phyloP scores from a whole-genome alignment of 2,329 filamentous ascomycete genomes.

The Epichloe sp. region DNA sequence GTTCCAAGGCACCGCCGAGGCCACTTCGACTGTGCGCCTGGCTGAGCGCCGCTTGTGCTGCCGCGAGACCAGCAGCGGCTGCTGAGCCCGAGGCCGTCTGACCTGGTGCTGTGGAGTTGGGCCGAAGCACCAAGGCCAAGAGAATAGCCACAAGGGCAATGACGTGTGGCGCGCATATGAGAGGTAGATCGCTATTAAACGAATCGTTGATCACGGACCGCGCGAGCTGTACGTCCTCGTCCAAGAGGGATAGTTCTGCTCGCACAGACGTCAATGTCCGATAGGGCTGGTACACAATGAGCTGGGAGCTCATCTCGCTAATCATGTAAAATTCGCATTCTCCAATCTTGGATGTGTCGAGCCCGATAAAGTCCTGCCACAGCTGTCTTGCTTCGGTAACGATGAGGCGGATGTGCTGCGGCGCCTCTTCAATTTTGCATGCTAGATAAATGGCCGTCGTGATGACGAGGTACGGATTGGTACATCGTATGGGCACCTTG shows the following conservation, averaged over 20 bases:
- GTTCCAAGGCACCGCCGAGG: slow-evolving; percentile 8
- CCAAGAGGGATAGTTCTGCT: slow-evolving; percentile 53
- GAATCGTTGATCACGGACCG: slow-evolving; percentile 83
- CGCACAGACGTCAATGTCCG: slow-evolving; percentile 64
- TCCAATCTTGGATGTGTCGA: slow-evolving; percentile 72
- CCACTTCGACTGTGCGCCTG: slow-evolving; percentile 28
- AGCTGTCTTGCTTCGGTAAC: slow-evolving; percentile 73
- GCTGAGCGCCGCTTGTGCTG: slow-evolving; percentile 34
- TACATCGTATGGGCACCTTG: slow-evolving; percentile 79
- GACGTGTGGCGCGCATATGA: slow-evolving; percentile 74
- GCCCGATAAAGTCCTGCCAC: slow-evolving; percentile 66
- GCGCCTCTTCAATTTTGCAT: slow-evolving; percentile 96
- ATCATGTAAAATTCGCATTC: slow-evolving; percentile 93
- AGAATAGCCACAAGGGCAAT: slow-evolving; percentile 80
- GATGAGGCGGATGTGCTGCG: slow-evolving; percentile 88
- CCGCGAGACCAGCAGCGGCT: slow-evolving; percentile 31
- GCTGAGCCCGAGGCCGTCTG: slow-evolving; percentile 17
- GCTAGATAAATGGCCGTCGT: slow-evolving; percentile 91
- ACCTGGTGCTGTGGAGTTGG: slow-evolving; percentile 24
- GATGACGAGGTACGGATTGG: slow-evolving; percentile 85
- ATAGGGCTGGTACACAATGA: slow-evolving; percentile 87
- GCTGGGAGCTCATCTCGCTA: slow-evolving; percentile 76
- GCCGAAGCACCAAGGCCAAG: slow-evolving; percentile 69
- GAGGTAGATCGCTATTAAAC: slow-evolving; percentile 81
- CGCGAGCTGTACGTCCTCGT: slow-evolving; percentile 66